Conservation (phyloP, 2,329 filamentous ascomycete species). For the Reticulascus tulasneorum region DNA sequence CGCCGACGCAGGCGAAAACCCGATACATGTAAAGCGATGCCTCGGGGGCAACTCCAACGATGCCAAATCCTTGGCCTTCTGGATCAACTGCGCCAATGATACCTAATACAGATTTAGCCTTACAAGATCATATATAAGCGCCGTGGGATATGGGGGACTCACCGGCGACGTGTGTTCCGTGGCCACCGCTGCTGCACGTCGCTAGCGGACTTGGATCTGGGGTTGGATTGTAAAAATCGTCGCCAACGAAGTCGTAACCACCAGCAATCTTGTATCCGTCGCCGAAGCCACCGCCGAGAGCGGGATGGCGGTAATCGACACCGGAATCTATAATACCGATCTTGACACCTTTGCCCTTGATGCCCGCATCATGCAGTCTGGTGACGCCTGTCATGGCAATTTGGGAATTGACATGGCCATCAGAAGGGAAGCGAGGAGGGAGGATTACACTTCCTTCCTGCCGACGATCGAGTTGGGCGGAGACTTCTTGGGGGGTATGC, state of each 20-base stretch:
- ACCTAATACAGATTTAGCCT: no score
- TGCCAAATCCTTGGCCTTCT: slow-evolving; percentile 4
- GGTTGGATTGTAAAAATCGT: slow-evolving; percentile 19
- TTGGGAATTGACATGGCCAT: no score
- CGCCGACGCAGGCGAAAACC: slow-evolving; percentile 2
- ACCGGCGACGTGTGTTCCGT: slow-evolving; percentile 42
- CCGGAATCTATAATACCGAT: slow-evolving; percentile 37
- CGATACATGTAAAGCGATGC: slow-evolving; percentile 21
- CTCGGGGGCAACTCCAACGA: slow-evolving; percentile 23
- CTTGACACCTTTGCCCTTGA: slow-evolving; percentile 32
- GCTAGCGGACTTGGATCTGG: slow-evolving; percentile 5
- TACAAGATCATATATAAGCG: no score
- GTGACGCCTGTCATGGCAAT: slow-evolving; percentile 33
- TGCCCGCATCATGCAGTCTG: slow-evolving; percentile 30
- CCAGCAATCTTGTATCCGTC: slow-evolving; percentile 15
- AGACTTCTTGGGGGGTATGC: no score
- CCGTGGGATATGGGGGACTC: no score
- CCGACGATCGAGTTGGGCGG: no score
- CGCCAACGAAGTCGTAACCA: slow-evolving; percentile 22
- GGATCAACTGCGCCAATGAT: slow-evolving; percentile 8
- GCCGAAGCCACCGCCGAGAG: slow-evolving; percentile 10
- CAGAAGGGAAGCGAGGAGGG: no score
- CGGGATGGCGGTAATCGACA: slow-evolving; percentile 32
- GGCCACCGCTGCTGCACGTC: slow-evolving; percentile 21
- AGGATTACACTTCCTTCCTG: no score